A percentile compares a stretch with the other conserved stretches of the same genome.
Evolutionary conservation across 2,329 filamentous ascomycete species (phyloP).

Genomic region (Macrophomina pseudophaseolina): DNA sequence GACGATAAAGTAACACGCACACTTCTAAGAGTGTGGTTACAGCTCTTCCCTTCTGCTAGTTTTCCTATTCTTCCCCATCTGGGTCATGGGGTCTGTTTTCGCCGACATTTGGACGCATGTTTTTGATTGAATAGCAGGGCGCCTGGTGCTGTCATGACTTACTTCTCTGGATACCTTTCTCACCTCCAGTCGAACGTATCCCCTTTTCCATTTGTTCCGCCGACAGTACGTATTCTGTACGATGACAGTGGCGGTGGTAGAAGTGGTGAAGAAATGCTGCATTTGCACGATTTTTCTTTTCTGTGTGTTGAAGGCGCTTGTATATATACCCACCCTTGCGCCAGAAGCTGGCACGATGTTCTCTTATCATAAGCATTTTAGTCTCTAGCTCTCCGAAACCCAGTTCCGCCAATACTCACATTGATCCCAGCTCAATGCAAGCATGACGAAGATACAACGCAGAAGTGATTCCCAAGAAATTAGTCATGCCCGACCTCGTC

Average conservation of each 20-base stretch:
- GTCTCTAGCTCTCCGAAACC: not conserved
- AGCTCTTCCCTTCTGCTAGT: not conserved
- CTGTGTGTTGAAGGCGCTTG: not conserved
- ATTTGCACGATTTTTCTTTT: not conserved
- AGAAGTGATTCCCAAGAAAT: too few relatives aligned
- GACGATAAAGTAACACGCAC: not conserved
- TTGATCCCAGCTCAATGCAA: not conserved
- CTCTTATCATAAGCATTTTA: conserved; percentile 5
- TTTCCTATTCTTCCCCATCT: not conserved
- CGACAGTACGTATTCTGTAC: not conserved
- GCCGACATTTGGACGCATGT: conserved; percentile 9
- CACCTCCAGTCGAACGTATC: not conserved
- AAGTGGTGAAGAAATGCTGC: not conserved
- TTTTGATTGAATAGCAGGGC: conserved; percentile 23
- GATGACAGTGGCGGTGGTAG: not conserved
- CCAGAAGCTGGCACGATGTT: conserved; percentile 6
- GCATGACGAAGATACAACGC: not conserved
- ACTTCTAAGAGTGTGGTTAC: not conserved
- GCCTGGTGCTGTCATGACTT: conserved; percentile 22
- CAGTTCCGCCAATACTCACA: conserved; percentile 2
- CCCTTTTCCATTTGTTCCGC: conserved; percentile 9
- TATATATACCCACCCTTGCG: conserved; percentile 17
- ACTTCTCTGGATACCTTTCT: conserved; percentile 4
- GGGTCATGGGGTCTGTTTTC: not conserved
- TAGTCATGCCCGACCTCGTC: too few relatives aligned